Base-by-base conservation (phyloP, 2,329 filamentous ascomycete species). In the Stagonosporopsis rhizophila region DNA sequence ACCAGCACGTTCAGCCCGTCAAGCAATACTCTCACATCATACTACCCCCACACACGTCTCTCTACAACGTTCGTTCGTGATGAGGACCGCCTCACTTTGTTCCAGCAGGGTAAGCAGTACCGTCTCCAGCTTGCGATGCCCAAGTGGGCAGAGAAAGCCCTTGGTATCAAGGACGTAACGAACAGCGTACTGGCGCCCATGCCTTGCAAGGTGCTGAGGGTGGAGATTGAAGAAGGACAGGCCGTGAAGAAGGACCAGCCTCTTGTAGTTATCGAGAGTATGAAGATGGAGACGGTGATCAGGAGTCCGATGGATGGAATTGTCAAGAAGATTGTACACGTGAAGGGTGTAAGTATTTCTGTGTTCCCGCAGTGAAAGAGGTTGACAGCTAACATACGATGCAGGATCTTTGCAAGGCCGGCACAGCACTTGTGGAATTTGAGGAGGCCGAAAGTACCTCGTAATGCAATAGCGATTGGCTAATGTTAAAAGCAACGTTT, bases 121-220 rank as follows among this genome's bases (percentile, higher is more conserved):
- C 80, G 82, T 1, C 75, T 89, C 4, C 75, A 78, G 9, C 76
- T 86, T 20, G 79, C 82, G 0, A 75, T 80, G 40, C 92, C 94
- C 0, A 81, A 82, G 40, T 99, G 93, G 92, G 89, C 90, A 55
- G 90, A 92, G 67, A 94, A 96, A 77, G 92, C 92, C 0, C 81
- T 97, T 7, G 93, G 94, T 0, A 79, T 90, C 60, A 93, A 91
- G 74, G 91, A 96, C 70, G 84, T 85, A 0, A 83, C 87, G 6
- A 93, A 94, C 57, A 95, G 89, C 49, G 92, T 98, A 1, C 83
- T 91, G 22, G 92, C 95, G 20, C 95, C 95, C 0, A 99, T 99
- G 95, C 95, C 95, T 1, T 98, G 95, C 79, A 98, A 98, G 79
- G 89, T 99, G 23, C 79, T 99, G 59, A 87, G 91, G 63, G 95